phyloP scores from a whole-genome alignment of 1,284 basidiomycete species.

The Papiliotrema flavescens region DNA sequence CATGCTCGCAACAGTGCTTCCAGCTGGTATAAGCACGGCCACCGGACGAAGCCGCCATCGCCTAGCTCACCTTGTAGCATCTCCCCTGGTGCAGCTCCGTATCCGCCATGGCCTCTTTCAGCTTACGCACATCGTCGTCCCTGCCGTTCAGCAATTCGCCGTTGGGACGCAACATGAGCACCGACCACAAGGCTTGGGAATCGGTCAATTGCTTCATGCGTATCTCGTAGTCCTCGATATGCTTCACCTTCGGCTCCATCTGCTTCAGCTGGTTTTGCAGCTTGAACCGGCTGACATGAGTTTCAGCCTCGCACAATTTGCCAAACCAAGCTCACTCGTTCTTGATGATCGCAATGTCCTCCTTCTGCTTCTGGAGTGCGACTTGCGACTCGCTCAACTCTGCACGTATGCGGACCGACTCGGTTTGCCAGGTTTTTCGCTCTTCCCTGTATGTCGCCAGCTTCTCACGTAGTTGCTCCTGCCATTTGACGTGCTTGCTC shows the following conservation, averaged over 20 bases:
- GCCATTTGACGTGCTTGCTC: conserved; percentile 44
- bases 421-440: conserved; percentile 35
- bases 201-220: conserved; percentile 42
- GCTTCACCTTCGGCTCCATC: conserved; percentile 33
- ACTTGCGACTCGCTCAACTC: conserved; percentile 30
- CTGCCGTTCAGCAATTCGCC: conserved; percentile 5
- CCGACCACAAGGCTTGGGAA: conserved; percentile 37
- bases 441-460: conserved; percentile 38
- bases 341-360: conserved; percentile 40
- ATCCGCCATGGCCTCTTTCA: conserved; percentile 24
- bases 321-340: conserved; percentile 22
- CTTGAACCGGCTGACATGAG: conserved; percentile 22
- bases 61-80: conserved; percentile 9
- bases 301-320: no score
- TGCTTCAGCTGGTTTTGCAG: conserved; percentile 40
- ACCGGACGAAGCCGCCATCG: no score
- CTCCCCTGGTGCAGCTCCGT: conserved; percentile 12
- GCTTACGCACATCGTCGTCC: conserved; percentile 28
- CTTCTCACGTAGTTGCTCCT: conserved; percentile 39
- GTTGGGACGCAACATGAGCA: neutral
- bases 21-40: neutral
- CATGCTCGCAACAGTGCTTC: conserved; percentile 19
- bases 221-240: conserved; percentile 40
- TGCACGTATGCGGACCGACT: conserved; percentile 28
- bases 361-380: conserved; percentile 26